These are phyloP conservation scores for Dactylella cylindrospora DNA, from an alignment of 2,329 filamentous ascomycete genomes.

Conservation along the genomic window DNA sequence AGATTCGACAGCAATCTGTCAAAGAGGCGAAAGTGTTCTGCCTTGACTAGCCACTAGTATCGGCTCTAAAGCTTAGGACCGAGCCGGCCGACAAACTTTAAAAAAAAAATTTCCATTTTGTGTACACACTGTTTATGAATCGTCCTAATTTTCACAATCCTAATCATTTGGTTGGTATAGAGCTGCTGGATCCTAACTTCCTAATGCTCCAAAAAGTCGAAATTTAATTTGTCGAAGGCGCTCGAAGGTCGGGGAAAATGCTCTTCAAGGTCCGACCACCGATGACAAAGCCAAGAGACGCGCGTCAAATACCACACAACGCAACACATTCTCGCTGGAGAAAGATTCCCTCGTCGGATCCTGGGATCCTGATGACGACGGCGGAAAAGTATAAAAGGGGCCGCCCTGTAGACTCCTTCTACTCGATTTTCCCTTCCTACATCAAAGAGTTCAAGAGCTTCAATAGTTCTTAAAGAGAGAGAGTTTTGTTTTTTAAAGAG, in stretches of 20 bases:
- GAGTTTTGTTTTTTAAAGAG: too few species aligned
- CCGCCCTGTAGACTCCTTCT: neutral
- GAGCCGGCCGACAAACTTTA: too few species aligned
- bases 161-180: too few species aligned
- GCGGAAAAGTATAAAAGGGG: slow-evolving; percentile 41
- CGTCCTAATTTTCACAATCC: too few species aligned
- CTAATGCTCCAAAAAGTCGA: too few species aligned
- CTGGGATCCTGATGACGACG: slow-evolving; percentile 5
- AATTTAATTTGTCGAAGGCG: slow-evolving; percentile 21
- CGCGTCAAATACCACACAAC: slow-evolving; percentile 40
- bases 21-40: too few species aligned
- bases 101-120: too few species aligned
- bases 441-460: slow-evolving; percentile 28
- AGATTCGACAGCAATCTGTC: too few species aligned
- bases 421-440: slow-evolving; percentile 4
- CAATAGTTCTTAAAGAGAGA: slow-evolving; percentile 27
- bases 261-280: slow-evolving; percentile 25
- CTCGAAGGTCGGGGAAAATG: slow-evolving; percentile 39
- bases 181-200: too few species aligned
- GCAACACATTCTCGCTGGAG: slow-evolving; percentile 28
- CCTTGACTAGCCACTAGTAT: too few species aligned
- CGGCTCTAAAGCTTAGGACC: too few species aligned
- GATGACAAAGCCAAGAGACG: slow-evolving; percentile 39
- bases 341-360: slow-evolving; percentile 38
- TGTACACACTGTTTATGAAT: too few species aligned